phyloP scores from a whole-genome alignment of 106 monocot genomes.

The Gastrodia elata region DNA sequence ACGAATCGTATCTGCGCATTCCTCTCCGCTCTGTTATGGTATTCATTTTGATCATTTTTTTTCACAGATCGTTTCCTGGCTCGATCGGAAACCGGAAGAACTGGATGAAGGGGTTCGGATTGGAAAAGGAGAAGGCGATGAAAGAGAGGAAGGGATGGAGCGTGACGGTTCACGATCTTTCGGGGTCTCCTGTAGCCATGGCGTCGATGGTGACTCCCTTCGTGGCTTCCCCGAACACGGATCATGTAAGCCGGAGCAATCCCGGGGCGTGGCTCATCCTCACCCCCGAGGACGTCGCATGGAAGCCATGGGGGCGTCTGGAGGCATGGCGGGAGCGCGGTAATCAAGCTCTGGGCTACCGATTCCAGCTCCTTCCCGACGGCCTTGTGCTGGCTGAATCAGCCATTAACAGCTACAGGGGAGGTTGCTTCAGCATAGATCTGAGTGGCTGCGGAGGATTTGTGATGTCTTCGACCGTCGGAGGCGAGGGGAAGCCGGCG shows the following conservation, averaged over 20 bases:
- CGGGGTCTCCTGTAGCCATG: conserved; percentile 82
- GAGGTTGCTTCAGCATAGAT: conserved; percentile 70
- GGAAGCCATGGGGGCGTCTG: conserved; percentile 90
- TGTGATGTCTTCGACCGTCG: conserved; percentile 83
- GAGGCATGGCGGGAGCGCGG: conserved; percentile 91
- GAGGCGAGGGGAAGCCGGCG: conserved; percentile 38
- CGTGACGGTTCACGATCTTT: conserved; percentile 81
- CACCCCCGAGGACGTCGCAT: conserved; percentile 58
- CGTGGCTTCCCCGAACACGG: conserved; percentile 71
- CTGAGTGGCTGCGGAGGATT: conserved; percentile 49
- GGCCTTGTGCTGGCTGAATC: conserved; percentile 48
- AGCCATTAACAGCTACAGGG: conserved; percentile 34
- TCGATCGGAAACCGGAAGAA: conserved; percentile 22
- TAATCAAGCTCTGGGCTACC: conserved; percentile 60
- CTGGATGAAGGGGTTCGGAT: conserved; percentile 49
- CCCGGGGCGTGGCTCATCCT: conserved; percentile 91
- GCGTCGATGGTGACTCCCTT: conserved; percentile 93
- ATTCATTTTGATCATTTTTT: not conserved
- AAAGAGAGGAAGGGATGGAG: conserved; percentile 90
- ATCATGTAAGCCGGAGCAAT: conserved; percentile 73
- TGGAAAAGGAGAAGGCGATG: conserved; percentile 44
- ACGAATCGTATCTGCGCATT: not conserved
- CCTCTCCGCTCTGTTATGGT: no score
- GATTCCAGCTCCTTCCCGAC: conserved; percentile 62
- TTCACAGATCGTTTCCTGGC: conserved; percentile 36